Base-by-base conservation (phyloP, 768 basidiomycete species). In the Suillus brevipes region DNA sequence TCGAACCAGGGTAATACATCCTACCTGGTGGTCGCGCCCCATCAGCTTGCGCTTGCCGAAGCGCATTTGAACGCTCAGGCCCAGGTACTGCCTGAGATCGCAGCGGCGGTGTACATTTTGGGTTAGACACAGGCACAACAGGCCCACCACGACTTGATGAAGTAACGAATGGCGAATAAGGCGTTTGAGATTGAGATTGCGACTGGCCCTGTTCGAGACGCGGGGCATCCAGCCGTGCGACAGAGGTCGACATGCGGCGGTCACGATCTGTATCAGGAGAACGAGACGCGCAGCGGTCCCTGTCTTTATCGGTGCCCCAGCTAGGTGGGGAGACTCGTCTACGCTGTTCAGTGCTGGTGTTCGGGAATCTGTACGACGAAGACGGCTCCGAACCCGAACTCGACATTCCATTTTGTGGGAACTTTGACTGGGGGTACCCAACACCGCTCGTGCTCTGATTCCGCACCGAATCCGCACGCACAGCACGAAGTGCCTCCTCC, bases 321-420 rank as follows among this genome's bases (percentile, higher is more conserved):
- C 74, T 77, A 6, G 85, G 82, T 13, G 84, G 84, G 0, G 81
- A 77, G 18, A 74, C 74, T 60, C 74, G 67, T 65, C 69, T 61
- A 61, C 77, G 74, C 28, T 67, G 75, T 38, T 77, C 75, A 36
- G 80, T 73, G 28, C 28, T 16, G 0, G 81, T 78, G 0, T 80
- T 78, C 0, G 85, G 84, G 68, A 86, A 86, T 1, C 83, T 81
- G 69, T 84, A 85, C 7, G 80, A 65, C 34, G 81, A 79, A 0
- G 78, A 43, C 6, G 78, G 70, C 43, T 79, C 73, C 16, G 78
- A 67, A 34, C 70, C 70, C 20, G 68, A 50, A 23, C 25, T 50
- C 16, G 74, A 57, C 14, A 73, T 64, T 20, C 83, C 83, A 58
- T 84, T 85, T 60, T 79, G 78, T 45, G 78, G 67, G 9, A 76